A percentile compares a stretch with the other conserved stretches of the same genome.
phyloP scores from a whole-genome alignment of 108 stramenopile species.

The Nitzschia palea region DNA sequence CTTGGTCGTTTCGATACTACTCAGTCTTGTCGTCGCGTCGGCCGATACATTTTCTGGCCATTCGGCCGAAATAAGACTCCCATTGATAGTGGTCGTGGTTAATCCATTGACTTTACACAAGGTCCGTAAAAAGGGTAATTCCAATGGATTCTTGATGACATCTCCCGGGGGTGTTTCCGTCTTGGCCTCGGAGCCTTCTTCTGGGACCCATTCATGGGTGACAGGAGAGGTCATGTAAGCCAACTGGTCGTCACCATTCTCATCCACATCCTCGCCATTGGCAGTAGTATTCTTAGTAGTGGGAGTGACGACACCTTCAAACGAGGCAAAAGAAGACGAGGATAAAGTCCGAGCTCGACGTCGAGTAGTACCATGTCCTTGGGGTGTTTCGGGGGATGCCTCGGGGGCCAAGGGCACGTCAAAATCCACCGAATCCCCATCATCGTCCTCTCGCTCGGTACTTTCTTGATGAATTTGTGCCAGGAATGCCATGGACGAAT shows the following conservation, averaged over 20 bases:
- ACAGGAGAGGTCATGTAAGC: background rate
- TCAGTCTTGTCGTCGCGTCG: background rate
- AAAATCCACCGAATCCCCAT: background rate
- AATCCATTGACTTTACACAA: background rate
- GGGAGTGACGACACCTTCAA: slow-evolving; percentile 7
- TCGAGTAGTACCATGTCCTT: background rate
- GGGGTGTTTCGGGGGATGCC: background rate
- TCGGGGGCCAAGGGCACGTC: background rate
- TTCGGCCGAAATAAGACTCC: slow-evolving; percentile 2
- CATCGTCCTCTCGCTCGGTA: background rate
- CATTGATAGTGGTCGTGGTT: slow-evolving; percentile 10
- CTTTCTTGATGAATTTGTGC: slow-evolving; percentile 14
- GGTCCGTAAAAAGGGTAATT: slow-evolving; percentile 7
- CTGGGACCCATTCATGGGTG: slow-evolving; percentile 24
- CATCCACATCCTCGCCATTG: no score
- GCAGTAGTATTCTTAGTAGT: background rate
- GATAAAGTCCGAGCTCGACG: slow-evolving; percentile 4
- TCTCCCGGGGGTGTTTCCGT: slow-evolving; percentile 21
- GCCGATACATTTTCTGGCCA: background rate
- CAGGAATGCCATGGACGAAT: slow-evolving; percentile 7
- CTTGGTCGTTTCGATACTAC: slow-evolving; percentile 16
- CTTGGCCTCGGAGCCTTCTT: background rate
- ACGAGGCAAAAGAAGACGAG: background rate
- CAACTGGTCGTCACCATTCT: background rate
- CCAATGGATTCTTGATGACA: slow-evolving; percentile 29